phyloP scores from a whole-genome alignment of 352 stramenopile species.

The Phytophthora constricta region DNA sequence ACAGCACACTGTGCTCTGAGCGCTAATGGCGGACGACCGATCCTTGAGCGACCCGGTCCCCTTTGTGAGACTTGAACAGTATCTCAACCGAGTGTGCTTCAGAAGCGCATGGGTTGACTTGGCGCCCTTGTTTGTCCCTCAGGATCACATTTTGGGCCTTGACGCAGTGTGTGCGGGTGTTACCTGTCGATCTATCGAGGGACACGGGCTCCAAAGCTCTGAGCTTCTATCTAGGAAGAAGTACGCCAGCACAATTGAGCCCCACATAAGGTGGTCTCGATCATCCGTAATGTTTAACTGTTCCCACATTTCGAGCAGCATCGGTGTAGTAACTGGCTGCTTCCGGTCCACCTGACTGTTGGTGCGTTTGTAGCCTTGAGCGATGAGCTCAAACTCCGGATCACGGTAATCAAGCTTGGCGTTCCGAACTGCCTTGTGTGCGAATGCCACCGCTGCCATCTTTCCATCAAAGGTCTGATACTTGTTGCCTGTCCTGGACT shows the following conservation, averaged over 20 bases:
- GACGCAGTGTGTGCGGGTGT: slow-evolving; percentile 3
- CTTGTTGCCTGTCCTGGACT: slow-evolving; percentile 26
- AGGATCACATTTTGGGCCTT: slow-evolving; percentile 13
- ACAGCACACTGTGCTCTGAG: slow-evolving; percentile 14
- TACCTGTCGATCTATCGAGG: slow-evolving; percentile 3
- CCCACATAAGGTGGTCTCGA: slow-evolving; percentile 18
- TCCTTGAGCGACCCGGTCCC: slow-evolving; percentile 9
- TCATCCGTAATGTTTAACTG: background rate
- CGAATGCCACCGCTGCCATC: slow-evolving; percentile 32
- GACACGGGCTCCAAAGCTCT: slow-evolving; percentile 25
- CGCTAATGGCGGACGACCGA: slow-evolving; percentile 19
- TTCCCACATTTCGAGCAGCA: slow-evolving; percentile 27
- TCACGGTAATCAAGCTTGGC: slow-evolving; percentile 32
- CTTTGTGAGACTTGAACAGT: slow-evolving; percentile 19
- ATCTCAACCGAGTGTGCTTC: slow-evolving; percentile 13
- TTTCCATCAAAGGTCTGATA: slow-evolving; percentile 26
- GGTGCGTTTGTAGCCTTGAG: slow-evolving; percentile 37
- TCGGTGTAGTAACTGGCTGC: slow-evolving; percentile 40
- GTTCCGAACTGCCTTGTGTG: slow-evolving; percentile 25
- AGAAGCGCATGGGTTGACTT: no score
- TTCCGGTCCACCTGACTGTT: slow-evolving; percentile 39
- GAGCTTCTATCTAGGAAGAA: slow-evolving; percentile 32
- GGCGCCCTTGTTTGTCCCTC: no score
- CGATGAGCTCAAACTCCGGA: slow-evolving; percentile 31
- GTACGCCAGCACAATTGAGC: no score